A percentile compares a stretch with the other conserved stretches of the same genome.
phyloP scores from a whole-genome alignment of 2,329 filamentous ascomycete species.

The Colletotrichum higginsianum region DNA sequence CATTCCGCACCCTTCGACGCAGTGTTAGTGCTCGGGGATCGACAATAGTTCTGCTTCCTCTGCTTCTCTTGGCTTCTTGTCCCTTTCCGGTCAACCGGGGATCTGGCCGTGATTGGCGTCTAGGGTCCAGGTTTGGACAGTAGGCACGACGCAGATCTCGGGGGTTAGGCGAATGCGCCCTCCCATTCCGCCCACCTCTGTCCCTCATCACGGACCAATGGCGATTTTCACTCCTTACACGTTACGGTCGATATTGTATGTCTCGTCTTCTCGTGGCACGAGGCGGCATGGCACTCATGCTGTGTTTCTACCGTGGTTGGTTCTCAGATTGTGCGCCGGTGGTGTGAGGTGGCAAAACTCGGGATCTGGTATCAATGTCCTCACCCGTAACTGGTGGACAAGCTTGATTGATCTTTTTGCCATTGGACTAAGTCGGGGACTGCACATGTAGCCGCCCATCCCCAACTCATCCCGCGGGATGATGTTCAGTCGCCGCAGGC shows the following conservation, averaged over 20 bases:
- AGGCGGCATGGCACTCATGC: too few relatives aligned
- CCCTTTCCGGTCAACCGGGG: not conserved
- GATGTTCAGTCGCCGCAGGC: not conserved
- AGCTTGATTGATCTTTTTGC: too few relatives aligned
- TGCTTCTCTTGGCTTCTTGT: not conserved
- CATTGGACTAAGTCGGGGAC: not conserved
- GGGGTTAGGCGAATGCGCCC: not conserved
- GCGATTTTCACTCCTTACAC: too few relatives aligned
- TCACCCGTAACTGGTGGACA: not conserved
- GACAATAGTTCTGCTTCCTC: not conserved
- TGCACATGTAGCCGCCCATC: not conserved
- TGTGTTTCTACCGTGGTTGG: too few relatives aligned
- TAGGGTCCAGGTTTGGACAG: slow-evolving; percentile 3
- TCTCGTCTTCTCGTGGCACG: too few relatives aligned
- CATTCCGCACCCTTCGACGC: not conserved
- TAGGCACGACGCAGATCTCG: not conserved
- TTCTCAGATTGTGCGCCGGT: too few relatives aligned
- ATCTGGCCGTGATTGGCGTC: not conserved
- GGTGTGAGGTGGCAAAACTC: not conserved
- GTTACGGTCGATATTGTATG: too few relatives aligned
- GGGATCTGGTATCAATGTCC: not conserved
- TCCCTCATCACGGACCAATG: not conserved
- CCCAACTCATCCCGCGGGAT: not conserved
- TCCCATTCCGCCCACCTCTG: not conserved
- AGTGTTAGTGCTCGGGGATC: not conserved